Base-by-base conservation (phyloP, 2,329 filamentous ascomycete species). In the Lasiodiplodia theobromae region DNA sequence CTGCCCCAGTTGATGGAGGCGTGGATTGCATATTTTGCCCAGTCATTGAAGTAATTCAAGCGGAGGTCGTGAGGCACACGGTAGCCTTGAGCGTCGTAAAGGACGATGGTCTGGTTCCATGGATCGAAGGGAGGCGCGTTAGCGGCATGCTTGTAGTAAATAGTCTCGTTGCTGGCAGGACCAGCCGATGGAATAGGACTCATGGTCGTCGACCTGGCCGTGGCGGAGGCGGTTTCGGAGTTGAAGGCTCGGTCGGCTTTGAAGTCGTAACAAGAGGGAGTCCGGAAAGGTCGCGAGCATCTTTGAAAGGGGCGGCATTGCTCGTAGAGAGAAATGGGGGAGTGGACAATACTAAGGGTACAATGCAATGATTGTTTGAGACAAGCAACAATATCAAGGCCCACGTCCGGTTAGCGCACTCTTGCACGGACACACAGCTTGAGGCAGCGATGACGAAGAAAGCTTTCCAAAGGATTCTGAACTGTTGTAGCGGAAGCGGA, bases 1-100 rank as follows among this genome's bases (percentile, higher is more conserved):
- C 86, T 81, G 65, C 87, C 89, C 76, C 90, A 92, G 79, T 89
- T 90, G 82, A 92, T 88, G 75, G 79, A 83, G 44, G 84, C 75
- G 10, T 80, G 79, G 68, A 83, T 77, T 69, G 82, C 82, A 74
- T 86, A 86, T 69, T 81, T 77, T 66, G 84, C 77, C 62, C 82
- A 83, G 4, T 70, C 66, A 71, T 88, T 78, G 49, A 90, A 69
- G 3, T 78, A 75, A 10, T 71, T 57, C 69, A 89, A 21, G 44
- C 7, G 2, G 44, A 21, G 77, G 53, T 76, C 72, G 49, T 85
- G 73, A 0, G 75, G 71, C 70, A 86, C 75, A 1, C 78, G 72
- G 1, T 76, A 78, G 28, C 84, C 84, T 75, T 88, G 80, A 3
- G 78, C 73, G 31, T 75, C 70, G 47, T 78, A 74, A 64, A 90